These are phyloP conservation scores for Tubosaeta sp. DNA, from an alignment of 768 basidiomycete species.

Conservation along the genomic window DNA sequence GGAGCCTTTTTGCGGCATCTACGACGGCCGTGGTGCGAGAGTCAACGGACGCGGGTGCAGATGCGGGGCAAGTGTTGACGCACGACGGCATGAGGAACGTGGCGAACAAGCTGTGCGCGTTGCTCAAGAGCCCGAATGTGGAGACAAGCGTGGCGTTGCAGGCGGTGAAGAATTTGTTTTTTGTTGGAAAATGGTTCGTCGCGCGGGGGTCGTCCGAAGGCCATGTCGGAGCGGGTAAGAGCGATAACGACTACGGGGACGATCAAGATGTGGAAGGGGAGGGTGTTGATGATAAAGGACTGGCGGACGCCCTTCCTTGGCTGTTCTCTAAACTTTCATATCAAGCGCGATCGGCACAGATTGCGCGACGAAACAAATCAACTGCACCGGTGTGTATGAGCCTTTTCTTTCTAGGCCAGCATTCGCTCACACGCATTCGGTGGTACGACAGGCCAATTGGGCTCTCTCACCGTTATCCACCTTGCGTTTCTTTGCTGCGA, in stretches of 20 bases:
- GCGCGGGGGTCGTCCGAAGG: constrained; percentile 31
- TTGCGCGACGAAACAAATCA: constrained; percentile 58
- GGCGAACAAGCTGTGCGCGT: constrained; percentile 66
- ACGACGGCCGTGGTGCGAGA: constrained; percentile 27
- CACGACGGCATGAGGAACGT: constrained; percentile 56
- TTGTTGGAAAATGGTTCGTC: constrained; percentile 81
- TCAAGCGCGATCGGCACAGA: constrained; percentile 73
- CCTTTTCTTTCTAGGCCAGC: background rate
- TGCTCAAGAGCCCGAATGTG: constrained; percentile 79
- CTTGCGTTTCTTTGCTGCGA: constrained; percentile 92
- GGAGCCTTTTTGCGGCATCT: constrained; percentile 58
- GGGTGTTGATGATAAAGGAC: background rate
- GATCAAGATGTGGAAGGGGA: constrained; percentile 25
- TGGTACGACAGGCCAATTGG: constrained; percentile 65
- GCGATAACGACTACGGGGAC: background rate
- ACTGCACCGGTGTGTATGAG: constrained; percentile 39
- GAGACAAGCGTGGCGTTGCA: constrained; percentile 74
- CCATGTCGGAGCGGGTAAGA: constrained; percentile 19
- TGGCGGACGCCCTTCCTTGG: constrained; percentile 73
- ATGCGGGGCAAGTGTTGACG: constrained; percentile 38
- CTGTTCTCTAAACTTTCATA: constrained; percentile 93
- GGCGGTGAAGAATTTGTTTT: constrained; percentile 90
- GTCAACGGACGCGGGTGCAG: constrained; percentile 18
- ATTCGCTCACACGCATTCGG: background rate
- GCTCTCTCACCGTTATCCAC: constrained; percentile 73